Base-by-base conservation (phyloP, 495 filamentous ascomycete species). In the Daldinia childiae region DNA sequence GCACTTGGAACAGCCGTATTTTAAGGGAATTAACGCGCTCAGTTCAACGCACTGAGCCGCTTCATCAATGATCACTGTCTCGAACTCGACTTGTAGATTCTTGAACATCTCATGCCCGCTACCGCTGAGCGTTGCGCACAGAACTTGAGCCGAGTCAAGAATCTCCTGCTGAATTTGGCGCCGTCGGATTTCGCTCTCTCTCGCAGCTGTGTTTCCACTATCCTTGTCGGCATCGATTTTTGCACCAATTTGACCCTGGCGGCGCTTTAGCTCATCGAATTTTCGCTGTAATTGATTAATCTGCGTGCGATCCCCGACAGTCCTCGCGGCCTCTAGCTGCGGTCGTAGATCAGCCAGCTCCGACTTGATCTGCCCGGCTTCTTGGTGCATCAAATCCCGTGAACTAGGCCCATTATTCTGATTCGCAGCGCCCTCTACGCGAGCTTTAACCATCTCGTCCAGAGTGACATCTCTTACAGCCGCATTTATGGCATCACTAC, bases 91-190 rank as follows among this genome's bases (percentile, higher is more conserved):
- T 72, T 92, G 94, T 56, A 98, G 80, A 71, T 90, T 90, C 80
- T 94, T 93, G 82, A 99, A 97, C 90, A 99, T 97, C 57, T 99
- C 96, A 72, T 98, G 96, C 15, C 95, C 95, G 80, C 91, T 94
- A 60, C 94, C 95, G 77, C 93, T 97, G 59, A 99, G 89, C 0
- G 95, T 99, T 24, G 95, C 92, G 78, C 95, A 99, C 45, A 99
- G 90, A 30, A 98, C 91, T 80, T 98, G 91, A 11, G 95, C 92
- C 24, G 89, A 88, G 71, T 97, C 89, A 45, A 98, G 88, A 57
- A 99, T 92, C 66, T 94, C 88, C 79, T 98, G 94, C 79, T 98
- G 95, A 32, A 93, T 88, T 54, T 90, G 87, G 27, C 91, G 90
- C 60, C 93, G 89, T 68, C 90, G 90, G 69, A 98, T 89, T 70